A percentile compares a stretch with the other conserved stretches of the same genome.
Evolutionary conservation across 371 early-diverging fungal species (phyloP).

Genomic region (Mortierella sp.): DNA sequence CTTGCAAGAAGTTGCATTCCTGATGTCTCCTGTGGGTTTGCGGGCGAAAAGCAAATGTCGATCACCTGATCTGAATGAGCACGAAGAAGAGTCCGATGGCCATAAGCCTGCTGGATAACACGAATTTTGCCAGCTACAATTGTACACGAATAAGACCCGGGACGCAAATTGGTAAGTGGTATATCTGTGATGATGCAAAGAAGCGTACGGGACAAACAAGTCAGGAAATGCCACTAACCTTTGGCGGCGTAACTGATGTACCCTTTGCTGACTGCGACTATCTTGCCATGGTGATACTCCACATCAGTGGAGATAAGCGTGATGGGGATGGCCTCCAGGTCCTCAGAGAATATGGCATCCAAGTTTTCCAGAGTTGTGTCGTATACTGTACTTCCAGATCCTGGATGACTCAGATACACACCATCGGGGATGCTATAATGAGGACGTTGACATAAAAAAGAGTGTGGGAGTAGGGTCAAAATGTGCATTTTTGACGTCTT

Average conservation of each 20-base stretch:
- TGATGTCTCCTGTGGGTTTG: background rate
- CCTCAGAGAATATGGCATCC: conserved; percentile 52
- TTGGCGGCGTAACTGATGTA: conserved; percentile 58
- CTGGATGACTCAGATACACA: conserved; percentile 39
- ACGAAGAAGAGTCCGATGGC: conserved; percentile 54
- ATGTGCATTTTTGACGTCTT: background rate
- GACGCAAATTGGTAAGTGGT: no score
- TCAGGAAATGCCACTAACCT: conserved; percentile 25
- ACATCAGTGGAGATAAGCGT: conserved; percentile 55
- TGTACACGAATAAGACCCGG: background rate
- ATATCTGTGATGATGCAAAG: background rate
- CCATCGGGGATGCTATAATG: conserved; percentile 52
- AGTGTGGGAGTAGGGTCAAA: no score
- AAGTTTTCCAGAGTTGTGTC: conserved; percentile 49
- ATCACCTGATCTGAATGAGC: conserved; percentile 54
- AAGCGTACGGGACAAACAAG: background rate
- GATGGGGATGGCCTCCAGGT: conserved; percentile 54
- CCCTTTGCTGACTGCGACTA: conserved; percentile 55
- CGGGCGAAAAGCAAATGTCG: conserved; percentile 53
- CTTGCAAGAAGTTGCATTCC: conserved; percentile 48
- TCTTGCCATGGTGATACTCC: conserved; percentile 54
- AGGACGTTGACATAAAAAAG: background rate
- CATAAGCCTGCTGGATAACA: conserved; percentile 54
- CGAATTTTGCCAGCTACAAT: conserved; percentile 56
- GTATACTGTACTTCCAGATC: conserved; percentile 28